Evolutionary conservation across 345 rosid genomes (phyloP).

Genomic region (Barbarea vulgaris): DNA sequence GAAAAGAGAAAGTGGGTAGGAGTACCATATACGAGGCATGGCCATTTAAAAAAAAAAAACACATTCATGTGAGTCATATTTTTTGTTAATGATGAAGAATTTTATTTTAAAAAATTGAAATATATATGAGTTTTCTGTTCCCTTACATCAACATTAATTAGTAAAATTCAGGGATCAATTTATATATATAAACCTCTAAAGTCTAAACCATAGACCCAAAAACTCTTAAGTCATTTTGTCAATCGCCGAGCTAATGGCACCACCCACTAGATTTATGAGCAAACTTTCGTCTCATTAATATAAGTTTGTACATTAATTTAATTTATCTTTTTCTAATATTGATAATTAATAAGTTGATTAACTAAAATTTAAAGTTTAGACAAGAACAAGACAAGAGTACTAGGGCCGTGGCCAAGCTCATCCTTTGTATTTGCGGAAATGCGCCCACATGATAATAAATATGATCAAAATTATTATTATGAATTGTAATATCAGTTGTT

Average conservation of each 20-base stretch:
- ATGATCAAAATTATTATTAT: constrained; percentile 4
- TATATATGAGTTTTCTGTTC: neutral
- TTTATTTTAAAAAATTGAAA: neutral
- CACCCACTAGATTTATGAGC: constrained; percentile 20
- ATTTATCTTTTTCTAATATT: neutral
- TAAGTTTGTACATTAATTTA: neutral
- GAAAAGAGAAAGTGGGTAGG: constrained; percentile 5
- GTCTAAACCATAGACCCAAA: neutral
- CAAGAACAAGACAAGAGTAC: constrained; percentile 37
- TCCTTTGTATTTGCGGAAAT: constrained; percentile 34
- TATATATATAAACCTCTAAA: neutral
- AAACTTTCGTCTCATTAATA: neutral
- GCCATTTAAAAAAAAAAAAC: neutral
- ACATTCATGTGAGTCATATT: neutral
- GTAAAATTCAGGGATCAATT: neutral
- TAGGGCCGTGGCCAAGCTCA: constrained; percentile 35
- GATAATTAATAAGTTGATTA: constrained; percentile 21
- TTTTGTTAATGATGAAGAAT: neutral
- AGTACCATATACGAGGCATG: constrained; percentile 16
- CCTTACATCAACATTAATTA: neutral
- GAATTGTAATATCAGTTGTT: neutral
- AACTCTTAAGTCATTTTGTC: neutral
- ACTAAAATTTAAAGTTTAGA: constrained; percentile 26
- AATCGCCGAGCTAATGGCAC: constrained; percentile 15
- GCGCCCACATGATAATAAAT: constrained; percentile 37